phyloP scores from a whole-genome alignment of 2,329 filamentous ascomycete species.

The Coniochaeta hoffmannii region DNA sequence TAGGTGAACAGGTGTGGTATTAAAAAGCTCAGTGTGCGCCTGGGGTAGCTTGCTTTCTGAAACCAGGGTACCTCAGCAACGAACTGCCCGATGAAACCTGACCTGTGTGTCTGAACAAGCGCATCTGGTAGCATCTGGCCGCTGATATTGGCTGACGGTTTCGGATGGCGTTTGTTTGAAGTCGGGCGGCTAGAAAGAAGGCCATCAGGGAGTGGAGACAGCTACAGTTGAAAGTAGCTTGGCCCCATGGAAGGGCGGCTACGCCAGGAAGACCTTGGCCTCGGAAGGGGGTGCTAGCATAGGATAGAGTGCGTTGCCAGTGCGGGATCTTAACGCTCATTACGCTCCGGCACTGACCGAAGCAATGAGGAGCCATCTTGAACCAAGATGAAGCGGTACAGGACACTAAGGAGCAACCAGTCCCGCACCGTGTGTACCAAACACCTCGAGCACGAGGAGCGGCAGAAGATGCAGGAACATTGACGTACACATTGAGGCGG shows the following conservation, averaged over 20 bases:
- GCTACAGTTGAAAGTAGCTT: background rate
- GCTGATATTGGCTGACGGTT: conserved; percentile 43
- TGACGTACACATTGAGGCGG: background rate
- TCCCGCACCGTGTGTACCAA: background rate
- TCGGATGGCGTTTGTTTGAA: conserved; percentile 40
- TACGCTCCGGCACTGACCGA: background rate
- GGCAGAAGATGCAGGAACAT: background rate
- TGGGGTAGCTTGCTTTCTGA: conserved; percentile 15
- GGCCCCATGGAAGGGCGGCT: conserved; percentile 23
- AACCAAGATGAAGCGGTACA: background rate
- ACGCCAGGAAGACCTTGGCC: conserved; percentile 17
- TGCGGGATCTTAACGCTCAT: background rate
- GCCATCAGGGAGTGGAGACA: conserved; percentile 13
- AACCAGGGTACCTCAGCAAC: conserved; percentile 24
- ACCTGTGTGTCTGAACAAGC: conserved; percentile 40
- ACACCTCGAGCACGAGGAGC: background rate
- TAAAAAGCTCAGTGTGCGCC: background rate
- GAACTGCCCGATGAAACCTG: conserved; percentile 40
- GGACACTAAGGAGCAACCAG: background rate
- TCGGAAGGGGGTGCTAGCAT: conserved; percentile 8
- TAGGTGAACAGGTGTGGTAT: background rate
- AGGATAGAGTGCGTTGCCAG: background rate
- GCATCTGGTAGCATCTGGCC: conserved; percentile 29
- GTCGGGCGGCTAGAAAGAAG: conserved; percentile 35
- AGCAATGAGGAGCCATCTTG: background rate